A percentile compares a stretch with the other conserved stretches of the same genome.
Conservation (phyloP, 345 rosid genomes). For the Rhodamnia rubescens region DNA sequence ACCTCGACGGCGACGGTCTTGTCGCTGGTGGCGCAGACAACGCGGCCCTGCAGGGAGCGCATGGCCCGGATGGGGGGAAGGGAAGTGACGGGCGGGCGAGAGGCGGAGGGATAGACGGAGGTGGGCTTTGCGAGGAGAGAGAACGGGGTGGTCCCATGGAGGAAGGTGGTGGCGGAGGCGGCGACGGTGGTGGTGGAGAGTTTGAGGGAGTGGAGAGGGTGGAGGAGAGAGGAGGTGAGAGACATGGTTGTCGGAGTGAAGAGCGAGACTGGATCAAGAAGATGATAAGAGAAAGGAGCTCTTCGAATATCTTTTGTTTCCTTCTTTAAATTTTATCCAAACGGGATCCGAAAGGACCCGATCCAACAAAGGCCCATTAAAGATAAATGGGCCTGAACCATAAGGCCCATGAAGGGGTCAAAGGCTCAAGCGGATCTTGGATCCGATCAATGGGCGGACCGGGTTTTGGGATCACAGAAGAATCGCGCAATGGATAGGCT, state of each 20-base stretch:
- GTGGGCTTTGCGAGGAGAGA: conserved; percentile 35
- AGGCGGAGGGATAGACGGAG: conserved; percentile 2
- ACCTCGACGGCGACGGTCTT: conserved; percentile 89
- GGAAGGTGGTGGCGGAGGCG: conserved; percentile 18
- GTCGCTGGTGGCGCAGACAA: conserved; percentile 71
- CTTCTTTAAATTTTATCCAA: not conserved
- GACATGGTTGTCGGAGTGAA: not conserved
- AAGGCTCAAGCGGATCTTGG: not conserved
- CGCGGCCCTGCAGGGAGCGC: conserved; percentile 69
- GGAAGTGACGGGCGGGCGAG: not conserved
- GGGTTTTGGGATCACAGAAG: not conserved
- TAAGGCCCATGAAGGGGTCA: not conserved
- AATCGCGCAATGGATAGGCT: conserved; percentile 33
- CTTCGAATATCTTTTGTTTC: not conserved
- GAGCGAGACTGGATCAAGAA: not conserved
- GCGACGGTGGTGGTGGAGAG: conserved; percentile 31
- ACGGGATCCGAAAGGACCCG: not conserved
- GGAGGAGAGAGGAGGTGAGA: not conserved
- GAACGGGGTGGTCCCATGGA: conserved; percentile 45
- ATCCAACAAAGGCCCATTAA: not conserved
- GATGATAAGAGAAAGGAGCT: not conserved
- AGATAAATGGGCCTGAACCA: not conserved
- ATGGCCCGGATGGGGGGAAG: conserved; percentile 55
- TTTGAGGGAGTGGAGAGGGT: conserved; percentile 12
- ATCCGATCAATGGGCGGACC: not conserved